These are phyloP conservation scores for Monoraphidium neglectum DNA, from an alignment of 139 green algal species.

Conservation along the genomic window DNA sequence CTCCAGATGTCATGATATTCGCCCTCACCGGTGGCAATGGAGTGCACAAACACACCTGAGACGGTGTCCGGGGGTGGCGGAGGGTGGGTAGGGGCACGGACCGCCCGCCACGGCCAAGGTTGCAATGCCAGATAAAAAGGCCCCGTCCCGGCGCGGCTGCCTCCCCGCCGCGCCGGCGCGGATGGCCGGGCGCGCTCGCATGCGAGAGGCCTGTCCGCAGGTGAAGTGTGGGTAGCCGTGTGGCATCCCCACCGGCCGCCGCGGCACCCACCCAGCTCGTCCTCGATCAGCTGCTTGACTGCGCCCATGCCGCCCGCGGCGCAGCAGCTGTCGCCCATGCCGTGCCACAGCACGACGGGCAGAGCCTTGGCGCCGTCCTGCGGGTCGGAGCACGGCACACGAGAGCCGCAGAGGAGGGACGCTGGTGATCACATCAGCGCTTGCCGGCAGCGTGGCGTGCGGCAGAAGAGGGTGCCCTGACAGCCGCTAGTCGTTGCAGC, in stretches of 20 bases:
- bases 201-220: not conserved
- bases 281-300: slow-evolving; percentile 53
- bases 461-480: too few relatives aligned
- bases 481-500: too few relatives aligned
- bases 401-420: too few relatives aligned
- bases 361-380: slow-evolving; percentile 4
- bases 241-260: not conserved
- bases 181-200: too few relatives aligned
- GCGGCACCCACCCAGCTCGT: slow-evolving; percentile 39
- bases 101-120: not conserved
- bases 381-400: too few relatives aligned
- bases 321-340: slow-evolving; percentile 76
- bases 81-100: too few relatives aligned
- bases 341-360: slow-evolving; percentile 75
- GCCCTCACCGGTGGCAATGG: slow-evolving; percentile 60
- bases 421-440: too few relatives aligned
- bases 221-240: not conserved
- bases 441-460: too few relatives aligned
- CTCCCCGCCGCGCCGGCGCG: not conserved
- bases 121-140: too few relatives aligned
- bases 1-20: slow-evolving; percentile 44
- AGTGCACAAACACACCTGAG: slow-evolving; percentile 79
- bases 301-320: slow-evolving; percentile 48
- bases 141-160: too few relatives aligned
- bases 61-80: not conserved